phyloP scores from a whole-genome alignment of 352 stramenopile species.

The Thalassiosira pacifica region DNA sequence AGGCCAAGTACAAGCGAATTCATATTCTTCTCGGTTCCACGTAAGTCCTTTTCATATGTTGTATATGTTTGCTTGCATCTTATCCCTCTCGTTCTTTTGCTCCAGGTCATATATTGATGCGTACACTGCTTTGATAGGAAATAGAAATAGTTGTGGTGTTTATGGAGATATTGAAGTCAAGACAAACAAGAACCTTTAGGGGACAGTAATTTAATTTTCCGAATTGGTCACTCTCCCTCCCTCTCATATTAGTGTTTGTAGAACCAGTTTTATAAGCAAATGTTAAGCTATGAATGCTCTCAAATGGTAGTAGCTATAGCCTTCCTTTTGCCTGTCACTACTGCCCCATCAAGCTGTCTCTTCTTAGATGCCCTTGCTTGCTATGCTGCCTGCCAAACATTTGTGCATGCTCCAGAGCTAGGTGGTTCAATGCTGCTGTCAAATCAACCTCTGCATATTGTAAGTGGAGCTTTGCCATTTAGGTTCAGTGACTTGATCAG shows the following conservation, averaged over 20 bases:
- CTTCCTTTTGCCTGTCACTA: background rate
- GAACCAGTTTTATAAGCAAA: no score
- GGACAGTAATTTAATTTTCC: no score
- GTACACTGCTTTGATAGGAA: constrained; percentile 15
- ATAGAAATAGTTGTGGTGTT: background rate
- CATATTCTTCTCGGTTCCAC: background rate
- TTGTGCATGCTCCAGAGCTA: constrained; percentile 10
- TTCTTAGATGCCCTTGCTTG: constrained; percentile 10
- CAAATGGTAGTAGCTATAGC: background rate
- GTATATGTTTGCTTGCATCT: background rate
- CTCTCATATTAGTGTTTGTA: constrained; percentile 17
- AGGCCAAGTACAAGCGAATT: constrained; percentile 5
- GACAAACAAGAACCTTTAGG: constrained; percentile 6
- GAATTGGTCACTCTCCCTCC: no score
- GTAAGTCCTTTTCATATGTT: constrained; percentile 1
- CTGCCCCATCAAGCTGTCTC: constrained; percentile 3
- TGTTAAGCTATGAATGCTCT: background rate
- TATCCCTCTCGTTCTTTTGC: background rate
- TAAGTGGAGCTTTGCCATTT: constrained; percentile 15
- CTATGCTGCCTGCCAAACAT: constrained; percentile 6
- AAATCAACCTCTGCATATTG: constrained; percentile 29
- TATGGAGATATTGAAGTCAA: constrained; percentile 11
- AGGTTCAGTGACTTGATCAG: background rate
- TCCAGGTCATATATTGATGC: background rate
- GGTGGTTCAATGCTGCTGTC: background rate